These are phyloP conservation scores for Drosera capensis DNA, from an alignment of 148 eudicot species.

Conservation along the genomic window DNA sequence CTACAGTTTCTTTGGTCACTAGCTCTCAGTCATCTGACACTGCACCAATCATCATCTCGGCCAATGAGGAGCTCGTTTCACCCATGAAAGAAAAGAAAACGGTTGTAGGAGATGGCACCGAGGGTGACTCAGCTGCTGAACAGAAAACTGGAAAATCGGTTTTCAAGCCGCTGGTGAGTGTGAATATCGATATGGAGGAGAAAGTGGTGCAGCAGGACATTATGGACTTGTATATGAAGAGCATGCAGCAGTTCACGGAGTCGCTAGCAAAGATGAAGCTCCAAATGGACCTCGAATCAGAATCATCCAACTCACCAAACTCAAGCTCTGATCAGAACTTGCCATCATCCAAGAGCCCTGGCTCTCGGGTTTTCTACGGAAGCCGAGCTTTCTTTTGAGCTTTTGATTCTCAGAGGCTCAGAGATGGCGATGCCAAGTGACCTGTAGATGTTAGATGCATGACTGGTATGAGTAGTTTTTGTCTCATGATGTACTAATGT, in stretches of 20 bases:
- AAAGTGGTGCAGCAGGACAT: conserved; percentile 88
- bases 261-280: conserved; percentile 95
- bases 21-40: conserved; percentile 51
- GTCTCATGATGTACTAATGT: conserved; percentile 17
- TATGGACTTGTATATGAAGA: conserved; percentile 97
- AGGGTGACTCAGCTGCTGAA: conserved; percentile 25
- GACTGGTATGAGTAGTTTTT: conserved; percentile 23
- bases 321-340: conserved; percentile 56
- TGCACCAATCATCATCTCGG: conserved; percentile 24
- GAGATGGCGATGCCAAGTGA: conserved; percentile 31
- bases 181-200: conserved; percentile 57
- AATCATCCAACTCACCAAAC: conserved; percentile 45
- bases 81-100: conserved; percentile 24
- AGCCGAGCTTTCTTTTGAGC: conserved; percentile 88
- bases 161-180: conserved; percentile 34
- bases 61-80: conserved; percentile 34
- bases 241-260: conserved; percentile 95
- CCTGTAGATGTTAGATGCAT: conserved; percentile 43
- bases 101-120: conserved; percentile 27
- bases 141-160: conserved; percentile 15
- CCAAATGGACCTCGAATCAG: conserved; percentile 56
- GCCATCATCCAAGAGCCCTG: conserved; percentile 39
- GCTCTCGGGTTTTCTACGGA: conserved; percentile 75
- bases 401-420: conserved; percentile 9
- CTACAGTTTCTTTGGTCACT: conserved; percentile 32